Conservation (phyloP, 495 filamentous ascomycete genomes). For the Lophiostoma macrostomum region DNA sequence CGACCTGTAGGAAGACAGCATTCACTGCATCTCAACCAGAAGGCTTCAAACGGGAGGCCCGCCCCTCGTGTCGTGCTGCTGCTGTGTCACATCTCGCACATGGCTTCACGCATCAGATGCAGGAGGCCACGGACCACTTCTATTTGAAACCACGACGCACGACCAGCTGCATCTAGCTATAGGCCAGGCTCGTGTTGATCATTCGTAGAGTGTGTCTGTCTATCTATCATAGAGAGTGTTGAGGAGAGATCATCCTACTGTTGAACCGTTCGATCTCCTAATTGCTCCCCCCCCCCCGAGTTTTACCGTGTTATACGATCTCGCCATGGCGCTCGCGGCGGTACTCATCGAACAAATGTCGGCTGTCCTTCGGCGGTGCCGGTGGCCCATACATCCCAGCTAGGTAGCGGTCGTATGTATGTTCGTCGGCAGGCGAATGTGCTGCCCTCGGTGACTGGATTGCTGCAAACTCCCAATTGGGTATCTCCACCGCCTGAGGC, state of each 20-base stretch:
- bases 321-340: slow-evolving; percentile 9
- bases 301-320: slow-evolving; percentile 1
- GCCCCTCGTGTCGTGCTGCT: slow-evolving; percentile 7
- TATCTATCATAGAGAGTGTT: too few species aligned
- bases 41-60: background rate
- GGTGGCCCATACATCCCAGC: slow-evolving; percentile 23
- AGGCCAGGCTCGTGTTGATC: too few species aligned
- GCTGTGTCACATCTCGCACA: background rate
- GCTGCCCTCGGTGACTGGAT: slow-evolving; percentile 12
- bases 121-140: slow-evolving; percentile 4
- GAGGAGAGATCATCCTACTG: background rate
- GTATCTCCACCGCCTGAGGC: slow-evolving; percentile 25
- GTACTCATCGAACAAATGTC: slow-evolving; percentile 24
- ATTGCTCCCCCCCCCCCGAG: background rate
- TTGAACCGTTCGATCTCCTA: background rate
- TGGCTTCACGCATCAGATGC: slow-evolving; percentile 1
- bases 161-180: too few species aligned
- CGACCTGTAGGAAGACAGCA: slow-evolving; percentile 2
- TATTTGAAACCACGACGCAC: background rate
- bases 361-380: slow-evolving; percentile 28
- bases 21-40: background rate
- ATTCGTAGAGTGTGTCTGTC: too few species aligned
- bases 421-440: slow-evolving; percentile 1
- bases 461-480: slow-evolving; percentile 26
- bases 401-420: slow-evolving; percentile 18